A percentile compares a stretch with the other conserved stretches of the same genome.
Evolutionary conservation across 1,284 basidiomycete species (phyloP).

Genomic region (Cryptococcus sp.): DNA sequence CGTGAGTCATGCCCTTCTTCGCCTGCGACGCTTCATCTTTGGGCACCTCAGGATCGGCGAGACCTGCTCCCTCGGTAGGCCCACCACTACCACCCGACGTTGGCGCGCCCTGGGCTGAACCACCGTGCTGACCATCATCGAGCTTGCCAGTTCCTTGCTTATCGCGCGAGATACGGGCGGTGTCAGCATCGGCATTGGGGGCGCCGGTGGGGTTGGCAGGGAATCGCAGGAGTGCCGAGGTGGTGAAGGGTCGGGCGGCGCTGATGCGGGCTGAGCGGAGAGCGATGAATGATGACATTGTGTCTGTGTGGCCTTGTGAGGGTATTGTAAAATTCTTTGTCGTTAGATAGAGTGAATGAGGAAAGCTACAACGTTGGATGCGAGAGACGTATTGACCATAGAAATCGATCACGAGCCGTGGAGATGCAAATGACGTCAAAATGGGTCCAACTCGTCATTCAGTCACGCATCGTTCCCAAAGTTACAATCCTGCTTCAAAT

Average conservation of each 20-base stretch:
- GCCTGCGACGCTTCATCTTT: neutral
- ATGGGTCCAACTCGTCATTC: too few species aligned
- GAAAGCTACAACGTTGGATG: too few species aligned
- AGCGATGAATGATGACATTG: too few species aligned
- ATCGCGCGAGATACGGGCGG: neutral
- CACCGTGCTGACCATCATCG: neutral
- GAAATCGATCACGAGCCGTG: too few species aligned
- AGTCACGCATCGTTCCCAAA: too few species aligned
- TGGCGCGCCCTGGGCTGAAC: neutral
- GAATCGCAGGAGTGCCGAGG: neutral
- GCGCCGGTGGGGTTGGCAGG: conserved; percentile 3
- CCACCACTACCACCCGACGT: conserved; percentile 2
- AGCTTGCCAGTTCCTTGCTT: conserved; percentile 1
- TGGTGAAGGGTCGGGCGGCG: neutral
- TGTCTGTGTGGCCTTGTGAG: too few species aligned
- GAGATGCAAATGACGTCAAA: too few species aligned
- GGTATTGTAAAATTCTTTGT: too few species aligned
- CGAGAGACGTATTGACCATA: too few species aligned
- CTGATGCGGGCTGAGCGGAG: too few species aligned
- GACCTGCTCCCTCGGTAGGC: neutral
- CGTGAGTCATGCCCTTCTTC: conserved; percentile 1
- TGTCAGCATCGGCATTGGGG: neutral
- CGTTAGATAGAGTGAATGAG: too few species aligned
- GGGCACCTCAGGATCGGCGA: conserved; percentile 2
- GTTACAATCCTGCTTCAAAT: too few species aligned